phyloP scores from a whole-genome alignment of 441 rosid species.

The Jatropha podagrica region DNA sequence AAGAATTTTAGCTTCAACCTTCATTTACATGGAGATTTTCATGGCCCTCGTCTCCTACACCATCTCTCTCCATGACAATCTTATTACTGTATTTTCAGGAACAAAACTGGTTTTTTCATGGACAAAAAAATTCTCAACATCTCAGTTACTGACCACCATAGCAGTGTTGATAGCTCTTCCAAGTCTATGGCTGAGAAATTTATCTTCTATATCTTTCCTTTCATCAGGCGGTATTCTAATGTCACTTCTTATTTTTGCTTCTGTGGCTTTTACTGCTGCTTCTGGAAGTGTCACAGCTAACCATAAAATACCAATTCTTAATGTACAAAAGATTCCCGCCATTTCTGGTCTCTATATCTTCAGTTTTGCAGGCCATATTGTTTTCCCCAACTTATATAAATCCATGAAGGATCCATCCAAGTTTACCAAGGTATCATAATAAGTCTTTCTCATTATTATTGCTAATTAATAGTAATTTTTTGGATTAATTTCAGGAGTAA shows the following conservation, averaged over 20 bases:
- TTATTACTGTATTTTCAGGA: constrained; percentile 46
- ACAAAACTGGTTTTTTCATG: constrained; percentile 24
- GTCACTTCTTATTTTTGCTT: constrained; percentile 60
- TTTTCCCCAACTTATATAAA: constrained; percentile 64
- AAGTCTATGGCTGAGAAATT: constrained; percentile 66
- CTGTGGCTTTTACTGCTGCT: constrained; percentile 50
- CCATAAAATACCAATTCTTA: constrained; percentile 45
- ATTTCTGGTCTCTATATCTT: constrained; percentile 67
- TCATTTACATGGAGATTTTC: constrained; percentile 63
- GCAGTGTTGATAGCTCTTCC: constrained; percentile 70
- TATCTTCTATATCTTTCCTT: constrained; percentile 68
- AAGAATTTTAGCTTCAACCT: constrained; percentile 40
- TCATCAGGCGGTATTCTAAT: constrained; percentile 65
- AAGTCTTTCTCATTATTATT: too few relatives aligned
- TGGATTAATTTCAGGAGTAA: too few relatives aligned
- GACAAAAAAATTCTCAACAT: constrained; percentile 36
- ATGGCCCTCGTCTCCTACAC: constrained; percentile 81
- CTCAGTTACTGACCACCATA: constrained; percentile 47
- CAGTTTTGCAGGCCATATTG: constrained; percentile 70
- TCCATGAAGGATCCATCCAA: constrained; percentile 79
- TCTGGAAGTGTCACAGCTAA: constrained; percentile 45
- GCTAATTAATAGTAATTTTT: too few relatives aligned
- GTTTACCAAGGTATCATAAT: constrained; percentile 56
- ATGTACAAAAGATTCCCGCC: constrained; percentile 48
- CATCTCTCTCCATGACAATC: constrained; percentile 77